Evolutionary conservation across 2,329 filamentous ascomycete species (phyloP).

Genomic region (Cercospora nicotianae): DNA sequence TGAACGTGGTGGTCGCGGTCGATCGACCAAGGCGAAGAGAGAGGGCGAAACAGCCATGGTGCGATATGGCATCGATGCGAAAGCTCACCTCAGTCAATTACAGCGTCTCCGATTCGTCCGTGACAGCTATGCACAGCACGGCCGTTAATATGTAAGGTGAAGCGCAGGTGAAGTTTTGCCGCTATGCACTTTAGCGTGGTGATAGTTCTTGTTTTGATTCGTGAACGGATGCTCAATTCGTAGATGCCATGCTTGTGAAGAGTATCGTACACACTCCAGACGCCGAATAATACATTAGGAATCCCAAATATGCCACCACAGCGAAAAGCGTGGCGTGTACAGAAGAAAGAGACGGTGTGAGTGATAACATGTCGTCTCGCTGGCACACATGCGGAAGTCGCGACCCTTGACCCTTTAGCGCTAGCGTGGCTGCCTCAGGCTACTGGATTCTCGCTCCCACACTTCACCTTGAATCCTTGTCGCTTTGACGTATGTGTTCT

Average conservation of each 20-base stretch:
- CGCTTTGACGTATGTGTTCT: slow-evolving; percentile 9
- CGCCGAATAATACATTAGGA: slow-evolving; percentile 6
- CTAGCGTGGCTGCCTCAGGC: slow-evolving; percentile 5
- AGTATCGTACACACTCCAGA: slow-evolving; percentile 5
- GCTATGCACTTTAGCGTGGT: neutral
- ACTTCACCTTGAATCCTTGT: slow-evolving; percentile 10
- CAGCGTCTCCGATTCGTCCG: neutral
- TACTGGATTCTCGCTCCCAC: neutral
- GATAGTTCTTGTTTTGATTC: neutral
- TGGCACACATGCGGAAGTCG: neutral
- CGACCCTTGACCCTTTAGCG: slow-evolving; percentile 3
- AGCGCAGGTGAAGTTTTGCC: slow-evolving; percentile 1
- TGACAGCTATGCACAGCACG: neutral
- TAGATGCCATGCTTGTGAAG: neutral
- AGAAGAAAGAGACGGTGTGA: neutral
- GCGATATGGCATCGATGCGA: neutral
- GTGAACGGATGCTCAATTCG: neutral
- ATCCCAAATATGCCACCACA: neutral
- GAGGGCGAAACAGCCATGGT: neutral
- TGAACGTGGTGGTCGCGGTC: slow-evolving; percentile 1
- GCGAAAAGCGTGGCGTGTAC: neutral
- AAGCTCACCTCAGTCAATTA: neutral
- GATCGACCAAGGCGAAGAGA: neutral
- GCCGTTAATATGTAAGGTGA: neutral
- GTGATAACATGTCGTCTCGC: neutral